Evolutionary conservation across 140 eudicot species (phyloP), one percentile per base, ranked within the genome.

Genomic region (Cichorium intybus): DNA sequence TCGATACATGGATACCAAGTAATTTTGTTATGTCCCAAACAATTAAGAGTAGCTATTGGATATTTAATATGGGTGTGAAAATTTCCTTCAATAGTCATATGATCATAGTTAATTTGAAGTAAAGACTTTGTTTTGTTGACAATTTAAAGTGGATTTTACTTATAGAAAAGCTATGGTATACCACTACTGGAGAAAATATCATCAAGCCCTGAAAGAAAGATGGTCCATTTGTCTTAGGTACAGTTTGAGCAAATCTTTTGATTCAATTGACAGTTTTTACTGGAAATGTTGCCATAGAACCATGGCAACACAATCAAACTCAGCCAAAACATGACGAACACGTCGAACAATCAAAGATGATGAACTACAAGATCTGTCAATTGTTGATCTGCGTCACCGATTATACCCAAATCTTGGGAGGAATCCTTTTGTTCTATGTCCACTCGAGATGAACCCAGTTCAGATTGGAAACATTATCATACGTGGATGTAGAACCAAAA

Each of bases 381-480:
- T 34, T 61, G 6, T 47, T 11, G 43, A 60, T 53, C 51, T 49
- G 60, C 20, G 53, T 46, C 56, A 61, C 34, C 37, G 15, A 57
- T 41, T 57, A 47, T 41, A 70, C 15, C 68, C 9, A 7, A 22
- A 57, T 37, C 56, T 22, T 5, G 55, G 35, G n/a, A n/a, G 17
- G 47, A 5, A 63, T 26, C 65, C 49, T 39, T 18, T 62, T 33
- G 62, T 26, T 63, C 50, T 51, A 60, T 53, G 76, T 49, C 20
- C 23, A 53, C 24, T 62, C 77, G 23, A 62, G 28, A 72, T 20
- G 27, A 52, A 62, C 4, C 70, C 70, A 72, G 71, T 72, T 54
- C 57, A 45, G 11, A 72, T 54, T 37, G 9, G 7, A 52, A 4
- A 20, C 10, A 27, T 45, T 6, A 45, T 54, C 29, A 63, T 7